Evolutionary conservation across 1,284 basidiomycete genomes (phyloP), one percentile per base, ranked within the genome.

Genomic region (Ustilago shanxiensis): DNA sequence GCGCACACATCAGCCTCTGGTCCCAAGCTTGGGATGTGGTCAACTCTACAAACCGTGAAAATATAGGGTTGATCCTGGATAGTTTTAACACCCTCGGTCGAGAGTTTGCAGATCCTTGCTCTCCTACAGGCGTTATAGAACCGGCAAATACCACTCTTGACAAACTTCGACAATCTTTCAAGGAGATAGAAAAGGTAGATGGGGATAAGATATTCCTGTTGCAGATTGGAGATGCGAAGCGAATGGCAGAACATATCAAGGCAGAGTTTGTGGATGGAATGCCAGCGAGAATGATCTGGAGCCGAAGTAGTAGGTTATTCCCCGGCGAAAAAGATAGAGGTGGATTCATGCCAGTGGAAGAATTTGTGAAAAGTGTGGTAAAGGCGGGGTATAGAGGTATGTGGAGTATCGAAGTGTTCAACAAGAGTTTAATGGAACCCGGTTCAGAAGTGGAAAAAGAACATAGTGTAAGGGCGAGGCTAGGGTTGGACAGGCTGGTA

Each of bases 361-460:
- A 80, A 6, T 86, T 87, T 66, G 81, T 86, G 0, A 64, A 68
- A 4, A 79, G 83, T n/a, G 59, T 83, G 16, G 28, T 54, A 3
- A 33, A 64, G 44, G 81, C 84, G 0, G 85, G 86, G 16, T 87
- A 86, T 60, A 62, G 22, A 6, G 86, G 86, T 1, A 66, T 79
- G 1, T 86, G 86, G 82, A 81, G 77, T 18, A 67, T 86, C 35
- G 86, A 87, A 68, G 85, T 87, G 1, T 87, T 87, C 53, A 86
- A 86, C 59, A 76, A 81, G n/a, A 73, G 54, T 16, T 58, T 87
- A 5, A 56, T 54, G 13, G 66, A 79, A 10, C 24, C 39, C 8
- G 56, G 57, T 8, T 29, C 24, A 8, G 18, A 51, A 6, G 79
- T 84, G 1, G 79, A 78, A 7, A 18, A 13, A 7, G 47, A 65